Conservation (phyloP, 2,329 filamentous ascomycete genomes). For the Microcera coccophila region DNA sequence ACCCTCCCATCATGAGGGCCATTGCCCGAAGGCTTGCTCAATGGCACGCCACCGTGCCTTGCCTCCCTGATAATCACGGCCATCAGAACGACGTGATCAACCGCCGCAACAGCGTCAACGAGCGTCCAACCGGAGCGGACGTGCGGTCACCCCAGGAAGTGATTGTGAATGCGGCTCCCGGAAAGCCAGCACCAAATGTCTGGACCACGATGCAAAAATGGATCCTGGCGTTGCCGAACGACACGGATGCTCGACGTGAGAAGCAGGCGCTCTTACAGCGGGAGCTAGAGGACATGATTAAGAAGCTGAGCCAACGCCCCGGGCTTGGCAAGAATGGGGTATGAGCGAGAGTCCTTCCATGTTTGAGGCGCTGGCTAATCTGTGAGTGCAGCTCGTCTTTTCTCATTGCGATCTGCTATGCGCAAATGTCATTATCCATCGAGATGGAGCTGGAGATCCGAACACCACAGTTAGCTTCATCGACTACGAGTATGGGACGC, state of each 20-base stretch:
- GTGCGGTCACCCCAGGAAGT: constrained; percentile 34
- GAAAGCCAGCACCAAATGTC: constrained; percentile 75
- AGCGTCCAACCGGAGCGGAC: constrained; percentile 24
- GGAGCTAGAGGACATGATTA: constrained; percentile 68
- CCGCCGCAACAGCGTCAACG: constrained; percentile 29
- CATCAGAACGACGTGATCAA: constrained; percentile 13
- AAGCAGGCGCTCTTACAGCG: constrained; percentile 66
- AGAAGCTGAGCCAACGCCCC: constrained; percentile 68
- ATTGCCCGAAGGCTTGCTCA: constrained; percentile 81
- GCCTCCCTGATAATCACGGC: constrained; percentile 39
- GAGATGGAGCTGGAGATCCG: constrained; percentile 29
- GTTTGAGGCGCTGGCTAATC: constrained; percentile 5
- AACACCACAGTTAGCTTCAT: constrained; percentile 66
- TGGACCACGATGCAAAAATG: constrained; percentile 97
- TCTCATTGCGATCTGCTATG: constrained; percentile 94
- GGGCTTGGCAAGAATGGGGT: constrained; percentile 74
- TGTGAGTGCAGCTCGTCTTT: constrained; percentile 66
- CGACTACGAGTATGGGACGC: constrained; percentile 96
- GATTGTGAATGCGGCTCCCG: constrained; percentile 54
- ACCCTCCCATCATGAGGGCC: constrained; percentile 71
- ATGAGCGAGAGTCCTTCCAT: constrained; percentile 30
- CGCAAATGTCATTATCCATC: constrained; percentile 87
- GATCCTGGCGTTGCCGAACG: constrained; percentile 77
- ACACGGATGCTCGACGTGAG: constrained; percentile 63
- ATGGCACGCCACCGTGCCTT: constrained; percentile 79